These are phyloP conservation scores for Daucus carota DNA, from an alignment of 129 eudicot genomes.

Conservation along the genomic window DH1_v3.0 NC_030383.2:54333001-54333500, in stretches of 20 bases:
- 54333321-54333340: background rate
- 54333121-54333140: background rate
- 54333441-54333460: constrained; percentile 19
- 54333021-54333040: too few species aligned
- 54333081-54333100: background rate
- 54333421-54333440: background rate
- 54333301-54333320: background rate
- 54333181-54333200: background rate
- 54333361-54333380: constrained; percentile 5
- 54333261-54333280: background rate
- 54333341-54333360: constrained; percentile 1
- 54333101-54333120: background rate
- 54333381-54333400: background rate
- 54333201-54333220: constrained; percentile 9
- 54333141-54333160: background rate
- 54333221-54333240: constrained; percentile 9
- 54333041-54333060: too few species aligned
- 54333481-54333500: constrained; percentile 69
- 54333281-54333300: background rate
- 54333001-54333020: too few species aligned
- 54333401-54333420: background rate
- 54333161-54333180: background rate
- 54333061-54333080: background rate
- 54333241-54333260: background rate
- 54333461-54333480: constrained; percentile 42